Base-by-base conservation (phyloP, 2,329 filamentous ascomycete genomes). In the Verticillium albo-atrum region DNA sequence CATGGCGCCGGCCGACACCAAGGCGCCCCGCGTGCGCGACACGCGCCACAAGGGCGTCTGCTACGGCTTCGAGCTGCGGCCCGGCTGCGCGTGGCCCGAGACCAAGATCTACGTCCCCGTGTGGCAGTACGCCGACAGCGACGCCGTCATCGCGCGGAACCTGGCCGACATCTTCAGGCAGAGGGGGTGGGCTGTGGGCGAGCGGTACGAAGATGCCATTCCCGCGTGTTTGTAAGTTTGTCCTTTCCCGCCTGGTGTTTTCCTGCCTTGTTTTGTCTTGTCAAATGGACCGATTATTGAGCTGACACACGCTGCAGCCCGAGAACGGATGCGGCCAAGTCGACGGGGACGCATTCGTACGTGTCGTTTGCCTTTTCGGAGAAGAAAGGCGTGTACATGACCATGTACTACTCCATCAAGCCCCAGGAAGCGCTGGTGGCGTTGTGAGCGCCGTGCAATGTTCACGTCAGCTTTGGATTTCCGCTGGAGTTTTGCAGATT, bases 61-160 rank as follows among this genome's bases (percentile, higher is more conserved):
- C 57, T 66, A 68, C 57, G 68, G 68, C 54, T 69, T 65, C 62
- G 68, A 70, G 57, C 59, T 70, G 14, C 62, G 62, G 58, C 64
- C 67, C 9, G 64, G 66, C 1, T 58, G 65, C 10, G 57, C 54
- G 10, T 60, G 62, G 17, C 68, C 68, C 25, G 63, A 65, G 17
- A 66, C 67, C 23, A 70, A 68, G 62, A 59, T 65, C 4, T 70
- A 70, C 58, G 65, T 70, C 1, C 68, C 68, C n/a, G 30, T 68
- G 32, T 64, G 62, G n/a, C 66, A 69, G 34, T 69, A 63, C 17
- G 60, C 62, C 20, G 58, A 62, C n/a, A 63, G 59, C 54, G 62
- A 63, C 52, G 47, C 56, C 9, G 56, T 51, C 23, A 35, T 63
- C 55, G 57, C 60, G 4, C 14, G 58, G 34, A 63, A 63, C 34